These are phyloP conservation scores for Proliferodiscus dingleyae DNA, from an alignment of 2,329 filamentous ascomycete species.

Conservation along the genomic window DNA sequence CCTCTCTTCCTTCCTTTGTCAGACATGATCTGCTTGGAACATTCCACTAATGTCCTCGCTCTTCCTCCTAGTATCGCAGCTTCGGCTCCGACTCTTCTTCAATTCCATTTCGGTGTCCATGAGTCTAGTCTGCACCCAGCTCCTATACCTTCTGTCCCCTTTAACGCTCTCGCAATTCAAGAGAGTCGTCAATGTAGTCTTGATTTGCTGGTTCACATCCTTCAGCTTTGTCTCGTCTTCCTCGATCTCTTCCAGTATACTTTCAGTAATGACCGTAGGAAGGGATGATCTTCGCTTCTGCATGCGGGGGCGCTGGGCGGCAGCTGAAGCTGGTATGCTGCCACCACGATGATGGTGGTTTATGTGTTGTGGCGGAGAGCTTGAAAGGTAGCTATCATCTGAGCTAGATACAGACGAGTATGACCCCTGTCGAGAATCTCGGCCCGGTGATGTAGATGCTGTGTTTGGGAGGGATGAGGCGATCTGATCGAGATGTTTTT, in stretches of 20 bases:
- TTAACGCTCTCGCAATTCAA: slow-evolving; percentile 48
- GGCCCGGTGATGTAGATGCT: slow-evolving; percentile 6
- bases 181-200: slow-evolving; percentile 48
- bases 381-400: slow-evolving; percentile 5
- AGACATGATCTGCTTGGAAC: background rate
- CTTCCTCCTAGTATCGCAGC: slow-evolving; percentile 20
- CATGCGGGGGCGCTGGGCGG: slow-evolving; percentile 8
- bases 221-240: slow-evolving; percentile 36
- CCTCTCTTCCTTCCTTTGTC: background rate
- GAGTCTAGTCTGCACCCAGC: slow-evolving; percentile 46
- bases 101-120: slow-evolving; percentile 50
- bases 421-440: slow-evolving; percentile 8
- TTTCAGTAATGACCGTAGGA: slow-evolving; percentile 24
- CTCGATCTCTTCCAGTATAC: slow-evolving; percentile 18
- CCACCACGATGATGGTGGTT: slow-evolving; percentile 12
- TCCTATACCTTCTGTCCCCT: slow-evolving; percentile 40
- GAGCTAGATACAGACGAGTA: slow-evolving; percentile 19
- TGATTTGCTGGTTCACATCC: slow-evolving; percentile 48
- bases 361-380: slow-evolving; percentile 3
- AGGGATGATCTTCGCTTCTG: slow-evolving; percentile 18
- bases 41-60: slow-evolving; percentile 12
- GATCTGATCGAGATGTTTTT: slow-evolving; percentile 29
- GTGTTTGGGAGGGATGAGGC: slow-evolving; percentile 9
- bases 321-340: slow-evolving; percentile 3
- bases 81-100: slow-evolving; percentile 23